Conservation (phyloP, 768 basidiomycete genomes). For the Tricholoma flavovirens region DNA sequence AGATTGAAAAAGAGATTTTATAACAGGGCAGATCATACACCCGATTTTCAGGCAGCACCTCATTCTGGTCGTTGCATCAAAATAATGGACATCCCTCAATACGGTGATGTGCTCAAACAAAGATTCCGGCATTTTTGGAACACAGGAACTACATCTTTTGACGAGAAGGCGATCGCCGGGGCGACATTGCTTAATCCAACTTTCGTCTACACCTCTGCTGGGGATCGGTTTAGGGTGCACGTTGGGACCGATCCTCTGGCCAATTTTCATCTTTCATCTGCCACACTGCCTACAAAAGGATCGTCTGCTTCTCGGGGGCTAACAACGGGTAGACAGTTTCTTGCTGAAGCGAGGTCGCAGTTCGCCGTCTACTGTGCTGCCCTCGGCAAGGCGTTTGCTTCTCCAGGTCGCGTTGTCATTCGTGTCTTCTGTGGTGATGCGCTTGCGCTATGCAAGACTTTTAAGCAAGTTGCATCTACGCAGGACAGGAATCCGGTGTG, state of each 20-base stretch:
- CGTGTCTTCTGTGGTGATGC: neutral
- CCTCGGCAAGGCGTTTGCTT: neutral
- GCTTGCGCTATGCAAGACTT: neutral
- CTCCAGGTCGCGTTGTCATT: neutral
- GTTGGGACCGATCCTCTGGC: neutral
- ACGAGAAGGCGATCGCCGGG: neutral
- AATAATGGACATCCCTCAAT: neutral
- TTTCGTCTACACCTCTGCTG: neutral
- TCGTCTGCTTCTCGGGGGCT: neutral
- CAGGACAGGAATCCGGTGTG: neutral
- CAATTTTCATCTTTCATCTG: neutral
- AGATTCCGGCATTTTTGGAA: neutral
- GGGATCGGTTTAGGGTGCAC: neutral
- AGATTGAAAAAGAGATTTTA: neutral
- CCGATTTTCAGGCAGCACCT: neutral
- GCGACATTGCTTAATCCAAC: neutral
- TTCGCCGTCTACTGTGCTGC: neutral
- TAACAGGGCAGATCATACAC: neutral
- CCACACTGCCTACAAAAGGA: neutral
- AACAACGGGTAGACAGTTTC: neutral
- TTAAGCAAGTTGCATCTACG: neutral
- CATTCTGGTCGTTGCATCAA: neutral
- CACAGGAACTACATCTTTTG: neutral
- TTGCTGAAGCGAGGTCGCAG: neutral
- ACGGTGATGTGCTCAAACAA: neutral